Evolutionary conservation across 2,329 filamentous ascomycete species (phyloP), one percentile per base, ranked within the genome.

Genomic region (Xylariomycetidae sp.): DNA sequence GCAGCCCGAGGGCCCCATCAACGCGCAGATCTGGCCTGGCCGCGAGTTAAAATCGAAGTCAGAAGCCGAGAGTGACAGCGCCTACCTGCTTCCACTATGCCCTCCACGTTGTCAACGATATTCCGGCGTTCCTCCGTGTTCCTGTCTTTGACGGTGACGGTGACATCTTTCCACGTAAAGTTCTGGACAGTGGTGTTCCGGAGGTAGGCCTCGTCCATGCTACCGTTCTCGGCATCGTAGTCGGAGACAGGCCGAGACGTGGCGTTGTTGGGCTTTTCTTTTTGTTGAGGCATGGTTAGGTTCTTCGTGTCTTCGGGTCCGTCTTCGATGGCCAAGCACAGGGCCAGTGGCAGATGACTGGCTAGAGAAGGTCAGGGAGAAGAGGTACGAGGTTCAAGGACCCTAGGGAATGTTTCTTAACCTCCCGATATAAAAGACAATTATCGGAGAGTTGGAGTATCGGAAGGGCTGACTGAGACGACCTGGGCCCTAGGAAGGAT

Each of bases 1-100:
- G 37, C 76, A 72, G 4, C 74, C 74, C 19, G 66, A 72, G 7
- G 85, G 85, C 16, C 87, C 87, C 84, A 93, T 90, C 28, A 93
- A 60, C 24, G 86, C 87, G 39, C 86, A 71, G 25, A 89, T 64
- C 49, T 88, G 79, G 19, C 83, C 85, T 68, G 22, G 38, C 10
- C 14, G 20, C 20, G 20, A 23, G 20, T 12, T 24, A 29, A 29
- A 25, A 35, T 19, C 19, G 41, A 37, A 13, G 38, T 31, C 16
- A 45, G 39, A 20, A 25, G 29, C n/a, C 12, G 18, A 18, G 14
- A 36, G 15, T 12, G 13, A 14, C 7, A 19, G 3, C 32, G 47
- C 48, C 30, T 43, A 74, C 76, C 78, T 19, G 80, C 78, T 54
- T 77, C 63, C 27, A 84, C 74, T 31, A 76, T 59, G 9, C 84